Base-by-base conservation (phyloP, 768 basidiomycete species). In the Trametes villosa region DNA sequence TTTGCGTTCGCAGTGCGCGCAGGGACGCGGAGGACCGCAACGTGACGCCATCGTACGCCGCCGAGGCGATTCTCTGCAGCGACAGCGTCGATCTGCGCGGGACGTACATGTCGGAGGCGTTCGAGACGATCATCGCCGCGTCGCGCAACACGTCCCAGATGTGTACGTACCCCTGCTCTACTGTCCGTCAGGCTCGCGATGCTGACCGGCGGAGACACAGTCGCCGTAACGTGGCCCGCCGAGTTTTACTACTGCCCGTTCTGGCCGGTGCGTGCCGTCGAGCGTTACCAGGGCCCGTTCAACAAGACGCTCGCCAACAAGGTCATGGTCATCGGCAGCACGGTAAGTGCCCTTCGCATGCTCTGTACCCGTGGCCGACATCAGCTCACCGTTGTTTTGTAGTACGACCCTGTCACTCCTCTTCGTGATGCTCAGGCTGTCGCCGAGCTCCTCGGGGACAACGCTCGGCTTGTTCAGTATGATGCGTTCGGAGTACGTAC, bases 281-380 rank as follows among this genome's bases (percentile, higher is more conserved):
- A 68, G 55, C 34, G 68, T 9, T 68, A 57, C 34, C 52, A 61
- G 15, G 68, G 68, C 8, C 68, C 65, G 13, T 68, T 64, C 53
- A 67, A 68, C 54, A 46, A 45, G 49, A 63, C 54, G 27, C 53
- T 65, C 9, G 52, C 51, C 2, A 63, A 67, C 42, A 45, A 45
- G 33, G 49, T 67, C 30, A 42, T 68, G 27, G 52, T 68, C 11
- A 30, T 63, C 29, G 55, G 63, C 26, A 68, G 63, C 45, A 53
- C 41, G 33, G 68, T 61, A n/a, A 55, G 64, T 24, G 18, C 30
- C 26, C 4, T 24, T 13, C 24, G 15, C n/a, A 2, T 30, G 0
- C 11, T 27, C 18, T 26, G n/a, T 9, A 31, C 40, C 22, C 2
- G 2, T 9, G 18, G 31, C 5, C 15, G 9, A 3, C 18, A 31